Base-by-base conservation (phyloP, 257 asterid species). In the Plantago ovata region DNA sequence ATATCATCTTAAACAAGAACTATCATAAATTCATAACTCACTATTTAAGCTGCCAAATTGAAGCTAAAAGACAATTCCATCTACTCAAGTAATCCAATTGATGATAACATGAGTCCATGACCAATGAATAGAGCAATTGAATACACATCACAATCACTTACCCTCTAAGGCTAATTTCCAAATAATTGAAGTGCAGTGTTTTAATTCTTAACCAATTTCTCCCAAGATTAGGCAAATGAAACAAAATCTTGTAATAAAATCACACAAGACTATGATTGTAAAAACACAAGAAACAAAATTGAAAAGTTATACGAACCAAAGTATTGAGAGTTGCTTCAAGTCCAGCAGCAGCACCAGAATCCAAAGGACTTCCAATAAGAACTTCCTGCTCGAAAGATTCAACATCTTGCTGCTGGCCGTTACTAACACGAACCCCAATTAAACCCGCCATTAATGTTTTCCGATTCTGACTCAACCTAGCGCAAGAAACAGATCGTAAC, bases 321-420 rank as follows among this genome's bases (percentile, higher is more conserved):
- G 14, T 57, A 69, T 90, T 87, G 14, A 84, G 63, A 48, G 71
- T 71, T 49, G 95, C 75, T 62, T 84, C 76, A 41, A 90, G 24
- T 53, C 49, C 51, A 12, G 84, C 79, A 48, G 50, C 45, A 22
- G 66, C 63, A 16, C 41, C 67, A 32, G 56, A 61, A 58, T 28
- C 22, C 46, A 64, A 42, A 50, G 80, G 14, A 19, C 55, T 84
- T 15, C 51, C 60, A 67, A 77, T 40, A 18, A 80, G 61, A 71
- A 75, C 70, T 60, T 81, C 89, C 64, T 73, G 83, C 66, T 57
- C 62, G 40, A 57, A 15, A 39, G 39, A 38, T 39, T 57, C 50
- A 21, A 40, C 10, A 19, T 38, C 39, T 1, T 56, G 11, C 13
- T 57, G 50, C 1, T 66, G 83, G 11, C 67, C 69, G 15, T 41